Percentiles rank a stretch among this genome's conserved stretches.
Conservation (phyloP, 352 stramenopile genomes). For the Globisporangium nunn region DNA sequence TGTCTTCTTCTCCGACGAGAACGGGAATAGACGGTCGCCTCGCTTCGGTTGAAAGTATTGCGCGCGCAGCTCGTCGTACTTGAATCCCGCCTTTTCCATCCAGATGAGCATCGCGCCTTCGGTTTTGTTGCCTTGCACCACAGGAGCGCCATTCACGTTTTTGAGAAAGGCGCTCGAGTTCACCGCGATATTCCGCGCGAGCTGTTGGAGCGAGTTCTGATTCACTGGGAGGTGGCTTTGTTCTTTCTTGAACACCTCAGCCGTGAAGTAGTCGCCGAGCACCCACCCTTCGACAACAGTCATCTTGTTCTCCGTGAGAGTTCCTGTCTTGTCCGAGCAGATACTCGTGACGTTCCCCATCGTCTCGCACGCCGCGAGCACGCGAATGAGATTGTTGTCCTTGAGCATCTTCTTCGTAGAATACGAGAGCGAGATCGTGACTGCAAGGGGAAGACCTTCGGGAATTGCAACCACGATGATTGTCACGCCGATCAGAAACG, state of each 20-base stretch:
- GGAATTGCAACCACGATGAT: constrained; percentile 94
- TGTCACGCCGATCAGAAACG: constrained; percentile 92
- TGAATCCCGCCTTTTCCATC: constrained; percentile 44
- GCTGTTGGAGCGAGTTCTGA: constrained; percentile 25
- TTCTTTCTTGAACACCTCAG: constrained; percentile 31
- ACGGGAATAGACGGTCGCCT: constrained; percentile 64
- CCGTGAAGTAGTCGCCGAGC: constrained; percentile 50
- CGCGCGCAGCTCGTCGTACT: constrained; percentile 54
- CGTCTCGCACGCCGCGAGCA: constrained; percentile 96
- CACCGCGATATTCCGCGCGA: constrained; percentile 53
- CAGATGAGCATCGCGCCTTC: constrained; percentile 77
- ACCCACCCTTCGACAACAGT: constrained; percentile 92
- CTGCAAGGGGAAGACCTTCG: constrained; percentile 89
- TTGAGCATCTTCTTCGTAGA: constrained; percentile 97
- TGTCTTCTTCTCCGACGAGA: constrained; percentile 80
- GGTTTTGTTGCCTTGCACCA: constrained; percentile 78
- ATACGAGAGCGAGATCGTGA: constrained; percentile 94
- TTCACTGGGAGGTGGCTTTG: constrained; percentile 32
- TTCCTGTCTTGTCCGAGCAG: constrained; percentile 97
- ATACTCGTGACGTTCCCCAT: constrained; percentile 99
- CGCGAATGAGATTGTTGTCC: constrained; percentile 97
- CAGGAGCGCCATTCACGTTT: constrained; percentile 22
- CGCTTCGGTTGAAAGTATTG: constrained; percentile 42
- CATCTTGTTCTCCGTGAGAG: constrained; percentile 97
- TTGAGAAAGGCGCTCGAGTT: constrained; percentile 78